Conservation (phyloP, 345 rosid species). For the Bretschneidera sinensis region DNA sequence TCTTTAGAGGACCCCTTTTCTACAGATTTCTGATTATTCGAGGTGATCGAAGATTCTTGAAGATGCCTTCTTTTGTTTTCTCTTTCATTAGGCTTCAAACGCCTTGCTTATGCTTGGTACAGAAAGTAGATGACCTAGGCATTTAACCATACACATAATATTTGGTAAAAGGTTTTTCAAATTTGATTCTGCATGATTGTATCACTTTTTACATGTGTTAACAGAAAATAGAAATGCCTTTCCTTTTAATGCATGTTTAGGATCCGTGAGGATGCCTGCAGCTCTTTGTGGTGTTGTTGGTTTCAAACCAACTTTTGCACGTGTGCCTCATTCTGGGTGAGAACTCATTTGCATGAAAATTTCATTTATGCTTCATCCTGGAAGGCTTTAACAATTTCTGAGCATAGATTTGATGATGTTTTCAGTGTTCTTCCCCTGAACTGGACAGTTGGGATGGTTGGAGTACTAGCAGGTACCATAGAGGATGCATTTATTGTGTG, state of each 20-base stretch:
- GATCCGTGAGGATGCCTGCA: constrained; percentile 75
- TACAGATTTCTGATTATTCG: too few species aligned
- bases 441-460: constrained; percentile 82
- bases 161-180: too few species aligned
- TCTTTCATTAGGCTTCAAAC: too few species aligned
- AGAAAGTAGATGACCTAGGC: too few species aligned
- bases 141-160: too few species aligned
- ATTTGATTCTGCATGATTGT: too few species aligned
- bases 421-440: constrained; percentile 71
- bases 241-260: constrained; percentile 21
- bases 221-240: neutral
- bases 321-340: constrained; percentile 59
- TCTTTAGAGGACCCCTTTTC: too few species aligned
- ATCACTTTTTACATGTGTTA: too few species aligned
- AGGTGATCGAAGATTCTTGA: too few species aligned
- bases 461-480: constrained; percentile 53
- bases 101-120: too few species aligned
- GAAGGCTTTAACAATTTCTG: neutral
- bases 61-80: too few species aligned
- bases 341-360: neutral
- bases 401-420: neutral
- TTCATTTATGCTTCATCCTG: neutral
- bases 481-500: constrained; percentile 63
- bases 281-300: constrained; percentile 77
- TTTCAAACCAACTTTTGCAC: constrained; percentile 68